phyloP scores from a whole-genome alignment of 257 asterid genomes.

The Gentiana macrophylla region DNA sequence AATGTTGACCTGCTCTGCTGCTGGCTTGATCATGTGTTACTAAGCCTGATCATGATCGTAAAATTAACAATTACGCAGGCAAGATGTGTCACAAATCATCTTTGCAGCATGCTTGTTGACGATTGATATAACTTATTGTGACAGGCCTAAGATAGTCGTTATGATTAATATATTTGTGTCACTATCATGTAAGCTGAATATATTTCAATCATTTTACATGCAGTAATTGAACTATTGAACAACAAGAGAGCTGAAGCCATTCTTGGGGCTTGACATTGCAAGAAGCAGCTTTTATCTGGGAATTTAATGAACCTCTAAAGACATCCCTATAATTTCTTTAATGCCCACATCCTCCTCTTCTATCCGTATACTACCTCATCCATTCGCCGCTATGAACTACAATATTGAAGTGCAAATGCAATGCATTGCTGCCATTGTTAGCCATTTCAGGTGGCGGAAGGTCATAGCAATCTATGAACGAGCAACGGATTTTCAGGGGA shows the following conservation, averaged over 20 bases:
- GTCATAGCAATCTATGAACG: conserved; percentile 32
- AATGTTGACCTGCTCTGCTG: no score
- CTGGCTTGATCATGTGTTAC: no score
- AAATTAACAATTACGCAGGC: no score
- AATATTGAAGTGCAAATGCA: conserved; percentile 23
- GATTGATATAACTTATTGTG: neutral
- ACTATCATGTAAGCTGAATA: no score
- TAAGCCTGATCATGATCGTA: no score
- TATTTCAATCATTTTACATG: neutral
- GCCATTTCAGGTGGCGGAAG: conserved; percentile 45
- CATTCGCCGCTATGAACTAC: conserved; percentile 18
- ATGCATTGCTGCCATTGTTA: conserved; percentile 37
- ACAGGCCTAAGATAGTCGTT: neutral
- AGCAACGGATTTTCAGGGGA: conserved; percentile 20
- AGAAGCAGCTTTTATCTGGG: conserved; percentile 37
- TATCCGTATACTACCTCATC: conserved; percentile 1
- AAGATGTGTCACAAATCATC: no score
- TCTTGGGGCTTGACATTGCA: conserved; percentile 34
- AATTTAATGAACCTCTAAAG: conserved; percentile 9
- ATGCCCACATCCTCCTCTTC: conserved; percentile 19
- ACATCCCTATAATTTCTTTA: conserved; percentile 30
- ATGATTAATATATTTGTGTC: no score
- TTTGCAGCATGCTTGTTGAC: no score
- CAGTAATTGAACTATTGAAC: conserved; percentile 33
- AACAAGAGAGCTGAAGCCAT: conserved; percentile 26